These are phyloP conservation scores for Ogataea degrootiae DNA, from an alignment of 805 yeast genomes.

Conservation along the genomic window DNA sequence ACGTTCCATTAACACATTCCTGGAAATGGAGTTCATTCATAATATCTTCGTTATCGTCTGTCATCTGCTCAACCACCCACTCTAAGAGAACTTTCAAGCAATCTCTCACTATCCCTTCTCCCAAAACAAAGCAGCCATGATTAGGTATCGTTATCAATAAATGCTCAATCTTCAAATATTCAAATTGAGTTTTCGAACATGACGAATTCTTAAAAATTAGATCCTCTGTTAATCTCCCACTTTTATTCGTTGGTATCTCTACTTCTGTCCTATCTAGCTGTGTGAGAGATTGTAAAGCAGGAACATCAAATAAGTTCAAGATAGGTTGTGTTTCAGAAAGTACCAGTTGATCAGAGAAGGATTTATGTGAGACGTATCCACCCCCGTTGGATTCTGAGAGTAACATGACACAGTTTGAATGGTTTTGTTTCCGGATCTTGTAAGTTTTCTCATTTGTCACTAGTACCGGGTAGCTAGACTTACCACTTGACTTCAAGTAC, in stretches of 20 bases:
- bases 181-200: neutral
- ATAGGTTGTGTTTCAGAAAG: slow-evolving; percentile 6
- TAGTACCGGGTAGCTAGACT: slow-evolving; percentile 43
- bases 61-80: neutral
- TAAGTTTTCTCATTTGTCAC: slow-evolving; percentile 59
- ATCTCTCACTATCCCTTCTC: neutral
- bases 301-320: slow-evolving; percentile 7
- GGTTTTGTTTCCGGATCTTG: slow-evolving; percentile 72
- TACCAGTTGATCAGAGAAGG: slow-evolving; percentile 12
- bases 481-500: slow-evolving; percentile 17
- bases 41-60: no score
- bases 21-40: no score
- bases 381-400: slow-evolving; percentile 16
- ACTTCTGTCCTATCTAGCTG: neutral
- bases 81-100: neutral
- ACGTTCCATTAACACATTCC: neutral
- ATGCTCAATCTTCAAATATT: neutral
- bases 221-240: neutral
- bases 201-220: slow-evolving; percentile 7
- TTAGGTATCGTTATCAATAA: neutral
- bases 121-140: neutral
- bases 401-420: slow-evolving; percentile 76
- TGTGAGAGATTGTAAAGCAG: slow-evolving; percentile 5
- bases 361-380: neutral
- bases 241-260: neutral